Conservation (phyloP, 176 grass and related monocot genomes). For the Sorghum bicolor region DNA sequence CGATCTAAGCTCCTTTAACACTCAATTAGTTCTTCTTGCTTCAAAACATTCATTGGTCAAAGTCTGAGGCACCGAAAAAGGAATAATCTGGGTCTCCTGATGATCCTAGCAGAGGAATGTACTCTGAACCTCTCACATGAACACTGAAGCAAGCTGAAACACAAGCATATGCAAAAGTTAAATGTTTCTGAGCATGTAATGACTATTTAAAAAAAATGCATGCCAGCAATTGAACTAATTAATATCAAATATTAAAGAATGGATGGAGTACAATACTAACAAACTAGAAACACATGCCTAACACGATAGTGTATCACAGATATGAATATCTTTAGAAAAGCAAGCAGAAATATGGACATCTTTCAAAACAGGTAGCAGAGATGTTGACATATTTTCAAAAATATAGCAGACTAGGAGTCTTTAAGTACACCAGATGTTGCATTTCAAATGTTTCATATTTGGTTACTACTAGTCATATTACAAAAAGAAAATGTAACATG, state of each 20-base stretch:
- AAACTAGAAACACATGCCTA: neutral
- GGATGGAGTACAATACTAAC: neutral
- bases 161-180: constrained; percentile 6
- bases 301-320: neutral
- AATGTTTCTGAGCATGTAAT: neutral
- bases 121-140: constrained; percentile 95
- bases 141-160: constrained; percentile 92
- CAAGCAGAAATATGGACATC: neutral
- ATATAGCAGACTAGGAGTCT: neutral
- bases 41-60: constrained; percentile 48
- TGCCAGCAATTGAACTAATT: neutral
- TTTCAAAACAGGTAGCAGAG: neutral
- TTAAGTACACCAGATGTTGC: neutral
- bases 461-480: neutral
- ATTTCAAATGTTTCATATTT: constrained; percentile 1
- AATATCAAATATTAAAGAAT: neutral
- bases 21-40: neutral
- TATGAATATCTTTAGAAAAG: neutral
- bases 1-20: neutral
- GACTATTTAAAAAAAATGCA: neutral
- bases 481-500: neutral
- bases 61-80: constrained; percentile 50
- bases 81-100: constrained; percentile 61
- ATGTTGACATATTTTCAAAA: neutral
- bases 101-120: constrained; percentile 77